Percentiles rank a stretch among this genome's conserved stretches.
phyloP scores from a whole-genome alignment of 805 yeast genomes.

The Saturnispora kantuleensis region DNA sequence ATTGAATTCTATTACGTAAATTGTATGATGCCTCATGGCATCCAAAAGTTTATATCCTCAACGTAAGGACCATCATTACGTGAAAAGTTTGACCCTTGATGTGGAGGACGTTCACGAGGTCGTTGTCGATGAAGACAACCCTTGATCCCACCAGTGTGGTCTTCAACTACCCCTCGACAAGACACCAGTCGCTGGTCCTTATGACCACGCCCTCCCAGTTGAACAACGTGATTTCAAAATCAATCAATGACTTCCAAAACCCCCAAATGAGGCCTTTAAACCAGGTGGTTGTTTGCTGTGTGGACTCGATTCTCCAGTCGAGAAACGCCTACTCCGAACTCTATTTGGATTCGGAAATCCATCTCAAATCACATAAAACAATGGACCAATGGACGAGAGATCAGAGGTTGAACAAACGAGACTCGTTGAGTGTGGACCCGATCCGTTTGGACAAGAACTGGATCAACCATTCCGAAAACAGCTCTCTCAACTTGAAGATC shows the following conservation, averaged over 20 bases:
- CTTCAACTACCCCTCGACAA: conserved; percentile 6
- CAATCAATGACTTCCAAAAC: conserved; percentile 9
- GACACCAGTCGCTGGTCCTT: conserved; percentile 18
- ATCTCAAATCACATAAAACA: conserved; percentile 10
- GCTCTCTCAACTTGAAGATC: conserved; percentile 8
- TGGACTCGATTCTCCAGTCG: conserved; percentile 21
- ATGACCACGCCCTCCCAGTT: conserved; percentile 24
- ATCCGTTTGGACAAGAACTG: conserved; percentile 15
- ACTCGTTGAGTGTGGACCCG: conserved; percentile 15
- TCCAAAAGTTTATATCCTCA: not conserved
- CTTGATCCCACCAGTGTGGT: conserved; percentile 14
- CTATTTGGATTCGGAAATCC: conserved; percentile 18
- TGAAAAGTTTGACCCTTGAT: not conserved
- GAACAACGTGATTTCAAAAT: conserved; percentile 11
- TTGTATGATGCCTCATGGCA: not conserved
- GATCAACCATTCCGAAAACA: conserved; percentile 11
- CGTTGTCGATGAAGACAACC: conserved; percentile 13
- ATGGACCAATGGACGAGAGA: conserved; percentile 7
- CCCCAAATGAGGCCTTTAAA: conserved; percentile 1
- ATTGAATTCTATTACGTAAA: not conserved
- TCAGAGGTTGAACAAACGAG: conserved; percentile 1
- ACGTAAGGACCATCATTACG: too few species aligned
- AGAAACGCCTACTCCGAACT: conserved; percentile 22
- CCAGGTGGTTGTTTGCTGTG: conserved; percentile 19
- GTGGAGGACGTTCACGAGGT: conserved; percentile 7